Evolutionary conservation across 176 grass and related monocot species (phyloP).

Genomic region (Cenchrus americanus): DNA sequence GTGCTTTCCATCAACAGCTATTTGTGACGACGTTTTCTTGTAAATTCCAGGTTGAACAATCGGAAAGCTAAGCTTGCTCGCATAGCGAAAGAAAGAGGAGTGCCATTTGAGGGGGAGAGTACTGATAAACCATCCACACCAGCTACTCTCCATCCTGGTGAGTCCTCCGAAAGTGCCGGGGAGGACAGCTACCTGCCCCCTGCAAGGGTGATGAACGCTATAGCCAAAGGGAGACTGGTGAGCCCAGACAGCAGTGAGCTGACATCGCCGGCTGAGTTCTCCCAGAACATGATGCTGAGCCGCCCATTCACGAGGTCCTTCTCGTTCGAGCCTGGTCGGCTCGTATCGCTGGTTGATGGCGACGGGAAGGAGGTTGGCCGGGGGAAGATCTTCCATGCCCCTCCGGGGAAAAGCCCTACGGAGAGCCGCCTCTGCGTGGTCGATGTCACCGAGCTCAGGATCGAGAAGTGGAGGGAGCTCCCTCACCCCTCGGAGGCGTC

Average conservation of each 20-base stretch:
- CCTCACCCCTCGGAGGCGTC: constrained; percentile 71
- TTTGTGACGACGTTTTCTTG: constrained; percentile 25
- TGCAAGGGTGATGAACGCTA: constrained; percentile 50
- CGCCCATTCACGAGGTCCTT: constrained; percentile 45
- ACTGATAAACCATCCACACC: constrained; percentile 67
- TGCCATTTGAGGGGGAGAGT: constrained; percentile 64
- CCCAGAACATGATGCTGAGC: constrained; percentile 36
- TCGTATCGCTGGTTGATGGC: constrained; percentile 56
- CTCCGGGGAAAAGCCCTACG: constrained; percentile 45
- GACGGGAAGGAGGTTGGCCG: constrained; percentile 73
- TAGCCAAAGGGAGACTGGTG: constrained; percentile 50
- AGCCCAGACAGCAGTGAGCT: constrained; percentile 46
- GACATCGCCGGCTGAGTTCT: constrained; percentile 32
- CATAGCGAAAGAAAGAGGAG: constrained; percentile 72
- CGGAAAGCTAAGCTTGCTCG: constrained; percentile 91
- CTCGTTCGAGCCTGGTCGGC: constrained; percentile 56
- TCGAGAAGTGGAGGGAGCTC: constrained; percentile 73
- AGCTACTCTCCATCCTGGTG: constrained; percentile 45
- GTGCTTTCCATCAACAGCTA: not conserved
- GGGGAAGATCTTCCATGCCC: constrained; percentile 65
- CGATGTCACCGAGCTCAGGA: constrained; percentile 72
- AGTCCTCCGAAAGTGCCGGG: constrained; percentile 61
- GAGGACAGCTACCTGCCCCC: constrained; percentile 70
- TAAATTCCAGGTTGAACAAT: constrained; percentile 82
- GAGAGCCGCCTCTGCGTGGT: constrained; percentile 51